These are phyloP conservation scores for Ascochyta koolunga DNA, from an alignment of 2,329 filamentous ascomycete genomes.

Conservation along the genomic window DNA sequence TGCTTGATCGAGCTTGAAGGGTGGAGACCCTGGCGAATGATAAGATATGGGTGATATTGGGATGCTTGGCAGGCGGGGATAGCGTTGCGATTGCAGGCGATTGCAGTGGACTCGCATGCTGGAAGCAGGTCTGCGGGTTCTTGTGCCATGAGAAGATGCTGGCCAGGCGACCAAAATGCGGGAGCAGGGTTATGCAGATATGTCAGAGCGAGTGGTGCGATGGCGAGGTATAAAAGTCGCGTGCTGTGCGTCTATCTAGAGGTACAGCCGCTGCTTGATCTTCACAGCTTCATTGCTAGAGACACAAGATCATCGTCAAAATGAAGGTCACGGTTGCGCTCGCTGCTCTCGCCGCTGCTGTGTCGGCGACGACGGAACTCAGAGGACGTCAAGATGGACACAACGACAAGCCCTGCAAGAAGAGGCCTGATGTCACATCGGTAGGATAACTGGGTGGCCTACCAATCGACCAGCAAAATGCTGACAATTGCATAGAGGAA, in stretches of 20 bases:
- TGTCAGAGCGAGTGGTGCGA: slow-evolving; percentile 1
- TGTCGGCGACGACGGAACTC: slow-evolving; percentile 22
- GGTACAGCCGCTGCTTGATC: slow-evolving; percentile 11
- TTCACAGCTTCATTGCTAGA: slow-evolving; percentile 6
- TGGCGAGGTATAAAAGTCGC: slow-evolving; percentile 8
- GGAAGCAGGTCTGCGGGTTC: slow-evolving; percentile 7
- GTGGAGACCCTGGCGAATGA: slow-evolving; percentile 13
- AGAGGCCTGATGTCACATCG: slow-evolving; percentile 31
- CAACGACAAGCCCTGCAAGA: slow-evolving; percentile 20
- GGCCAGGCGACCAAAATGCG: neutral
- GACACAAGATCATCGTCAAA: slow-evolving; percentile 11
- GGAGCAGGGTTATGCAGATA: slow-evolving; percentile 8
- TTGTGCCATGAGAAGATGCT: slow-evolving; percentile 3
- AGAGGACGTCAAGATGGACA: slow-evolving; percentile 19
- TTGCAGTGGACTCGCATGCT: slow-evolving; percentile 9
- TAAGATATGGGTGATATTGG: slow-evolving; percentile 7
- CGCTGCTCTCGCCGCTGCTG: slow-evolving; percentile 27
- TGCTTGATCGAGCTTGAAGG: slow-evolving; percentile 11
- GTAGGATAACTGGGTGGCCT: slow-evolving; percentile 12
- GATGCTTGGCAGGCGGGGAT: slow-evolving; percentile 9
- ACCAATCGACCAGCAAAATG: neutral
- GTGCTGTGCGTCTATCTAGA: neutral
- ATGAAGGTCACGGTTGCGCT: slow-evolving; percentile 34
- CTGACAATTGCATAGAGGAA: slow-evolving; percentile 28
- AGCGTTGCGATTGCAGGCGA: slow-evolving; percentile 5